Evolutionary conservation across 2,329 filamentous ascomycete genomes (phyloP), one percentile per base, ranked within the genome.

Genomic region (Penicillium paneum): DNA sequence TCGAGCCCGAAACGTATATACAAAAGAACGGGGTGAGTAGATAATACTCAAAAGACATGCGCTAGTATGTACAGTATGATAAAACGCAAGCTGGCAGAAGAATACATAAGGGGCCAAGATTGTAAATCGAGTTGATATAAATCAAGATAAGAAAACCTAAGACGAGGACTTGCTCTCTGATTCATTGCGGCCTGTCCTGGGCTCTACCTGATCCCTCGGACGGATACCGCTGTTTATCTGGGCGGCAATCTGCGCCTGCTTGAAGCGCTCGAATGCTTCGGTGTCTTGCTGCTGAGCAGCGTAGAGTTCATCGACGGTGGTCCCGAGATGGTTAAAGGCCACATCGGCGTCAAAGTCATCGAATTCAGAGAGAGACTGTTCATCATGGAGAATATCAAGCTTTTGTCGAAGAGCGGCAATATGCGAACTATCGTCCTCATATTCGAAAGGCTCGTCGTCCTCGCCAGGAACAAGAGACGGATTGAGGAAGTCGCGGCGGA

Each of bases 401-500:
- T 73, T 75, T 50, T 73, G 65, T 2, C 76, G 71, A 26, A 80
- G 58, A 28, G 71, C 76, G 15, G 74, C 72, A 8, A 86, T 65
- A 50, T 80, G 74, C 3, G 71, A 68, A 15, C 76, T 67, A 35
- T 77, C 74, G 2, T 40, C 34, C 3, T 50, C 46, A 11, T 31
- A 32, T 11, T 54, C 45, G 19, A 48, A 21, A 13, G 71, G 63
- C 10, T 66, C 60, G 6, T 65, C 61, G 21, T 72, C 68, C 35
- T 76, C 67, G 47, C 66, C 53, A 34, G 73, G 66, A 49, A 78
- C 74, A 3, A 76, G 62, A 3, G 79, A 74, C 3, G 79, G 76
- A 15, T 78, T 75, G 40, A 88, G 74, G 35, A 89, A 79, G 55
- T 87, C 83, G 39, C 85, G 83, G 19, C 85, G 83, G 41, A 89